A percentile compares a stretch with the other conserved stretches of the same genome.
Evolutionary conservation across 352 stramenopile genomes (phyloP).

Genomic region (Phytophthora capsici): DNA sequence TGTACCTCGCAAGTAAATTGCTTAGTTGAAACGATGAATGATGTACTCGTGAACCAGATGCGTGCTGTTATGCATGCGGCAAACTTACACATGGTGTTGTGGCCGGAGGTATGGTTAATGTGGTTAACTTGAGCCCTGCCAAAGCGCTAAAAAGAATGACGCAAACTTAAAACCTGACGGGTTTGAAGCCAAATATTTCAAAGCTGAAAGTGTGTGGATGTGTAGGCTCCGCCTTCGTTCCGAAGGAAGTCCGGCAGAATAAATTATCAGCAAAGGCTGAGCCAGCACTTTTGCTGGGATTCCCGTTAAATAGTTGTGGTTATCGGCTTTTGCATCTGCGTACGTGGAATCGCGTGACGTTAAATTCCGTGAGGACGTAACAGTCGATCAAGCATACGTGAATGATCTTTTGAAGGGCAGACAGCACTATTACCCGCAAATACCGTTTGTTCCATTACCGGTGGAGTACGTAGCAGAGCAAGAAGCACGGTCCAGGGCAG

Average conservation of each 20-base stretch:
- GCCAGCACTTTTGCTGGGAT: slow-evolving; percentile 3
- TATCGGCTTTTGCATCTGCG: slow-evolving; percentile 7
- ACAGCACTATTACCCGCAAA: slow-evolving; percentile 13
- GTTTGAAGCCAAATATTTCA: not conserved
- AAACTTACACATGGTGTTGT: not conserved
- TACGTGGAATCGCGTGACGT: not conserved
- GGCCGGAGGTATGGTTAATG: slow-evolving; percentile 2
- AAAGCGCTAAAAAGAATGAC: slow-evolving; percentile 4
- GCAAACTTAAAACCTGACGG: not conserved
- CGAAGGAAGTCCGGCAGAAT: slow-evolving; percentile 1
- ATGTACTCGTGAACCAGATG: slow-evolving; percentile 2
- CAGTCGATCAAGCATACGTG: slow-evolving; percentile 5
- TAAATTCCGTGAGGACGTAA: slow-evolving; percentile 15
- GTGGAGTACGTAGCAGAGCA: slow-evolving; percentile 12
- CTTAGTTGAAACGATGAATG: slow-evolving; percentile 8
- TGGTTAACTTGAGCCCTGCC: not conserved
- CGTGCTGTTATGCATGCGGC: not conserved
- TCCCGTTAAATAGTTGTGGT: not conserved
- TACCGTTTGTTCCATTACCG: slow-evolving; percentile 7
- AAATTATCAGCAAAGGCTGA: slow-evolving; percentile 10
- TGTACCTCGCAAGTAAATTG: slow-evolving; percentile 5
- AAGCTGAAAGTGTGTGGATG: not conserved
- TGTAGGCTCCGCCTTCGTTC: slow-evolving; percentile 4
- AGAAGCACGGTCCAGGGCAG: too few relatives aligned
- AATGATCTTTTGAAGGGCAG: slow-evolving; percentile 12